phyloP scores from a whole-genome alignment of 352 stramenopile genomes.

The Pythium guiyangense region DNA sequence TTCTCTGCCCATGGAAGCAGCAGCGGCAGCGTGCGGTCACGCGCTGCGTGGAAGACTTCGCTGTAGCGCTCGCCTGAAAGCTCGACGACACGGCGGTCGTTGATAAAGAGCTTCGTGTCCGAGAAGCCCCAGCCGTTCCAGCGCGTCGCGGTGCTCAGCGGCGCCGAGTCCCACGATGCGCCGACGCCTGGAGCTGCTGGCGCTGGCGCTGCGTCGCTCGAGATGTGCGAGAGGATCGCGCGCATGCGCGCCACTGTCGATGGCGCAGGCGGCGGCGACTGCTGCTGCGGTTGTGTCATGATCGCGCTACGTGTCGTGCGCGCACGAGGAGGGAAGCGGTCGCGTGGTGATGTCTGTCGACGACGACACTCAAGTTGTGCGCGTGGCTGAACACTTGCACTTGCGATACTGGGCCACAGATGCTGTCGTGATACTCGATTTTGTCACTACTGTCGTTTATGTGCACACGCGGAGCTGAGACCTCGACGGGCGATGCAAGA shows the following conservation, averaged over 20 bases:
- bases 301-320: too few relatives aligned
- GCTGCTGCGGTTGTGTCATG: background rate
- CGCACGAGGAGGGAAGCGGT: too few relatives aligned
- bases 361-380: too few relatives aligned
- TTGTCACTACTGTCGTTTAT: too few relatives aligned
- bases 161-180: constrained; percentile 8
- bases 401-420: too few relatives aligned
- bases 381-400: too few relatives aligned
- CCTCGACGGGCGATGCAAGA: too few relatives aligned
- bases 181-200: background rate
- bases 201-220: background rate
- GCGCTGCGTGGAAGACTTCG: constrained; percentile 45
- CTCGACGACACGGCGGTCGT: constrained; percentile 46
- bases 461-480: too few relatives aligned
- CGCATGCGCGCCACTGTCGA: constrained; percentile 49
- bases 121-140: constrained; percentile 76
- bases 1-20: constrained; percentile 58
- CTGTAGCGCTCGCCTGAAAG: constrained; percentile 54
- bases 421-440: too few relatives aligned
- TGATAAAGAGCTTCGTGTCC: constrained; percentile 70
- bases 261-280: too few relatives aligned
- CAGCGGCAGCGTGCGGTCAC: constrained; percentile 40
- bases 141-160: constrained; percentile 33
- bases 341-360: too few relatives aligned
- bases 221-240: constrained; percentile 40